phyloP scores from a whole-genome alignment of 176 grass and related monocot species.

The Bonia amplexicaulis region DNA sequence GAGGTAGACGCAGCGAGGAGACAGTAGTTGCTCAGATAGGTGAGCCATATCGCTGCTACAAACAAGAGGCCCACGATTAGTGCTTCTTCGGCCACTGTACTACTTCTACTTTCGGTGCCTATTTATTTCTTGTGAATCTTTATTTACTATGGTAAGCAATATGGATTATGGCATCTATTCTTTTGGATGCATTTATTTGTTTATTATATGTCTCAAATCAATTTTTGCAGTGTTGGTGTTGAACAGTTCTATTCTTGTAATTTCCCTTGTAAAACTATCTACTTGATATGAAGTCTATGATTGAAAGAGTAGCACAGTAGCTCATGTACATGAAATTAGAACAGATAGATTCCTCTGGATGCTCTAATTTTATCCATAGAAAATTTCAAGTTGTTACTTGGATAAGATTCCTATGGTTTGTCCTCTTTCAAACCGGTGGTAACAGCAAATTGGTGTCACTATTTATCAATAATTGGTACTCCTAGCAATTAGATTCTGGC shows the following conservation, averaged over 20 bases:
- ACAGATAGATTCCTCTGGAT: background rate
- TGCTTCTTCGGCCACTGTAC: too few species aligned
- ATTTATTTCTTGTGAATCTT: constrained; percentile 6
- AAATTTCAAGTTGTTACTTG: constrained; percentile 11
- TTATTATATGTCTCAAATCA: constrained; percentile 42
- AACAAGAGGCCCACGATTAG: too few species aligned
- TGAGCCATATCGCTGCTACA: too few species aligned
- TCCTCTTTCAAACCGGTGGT: constrained; percentile 35
- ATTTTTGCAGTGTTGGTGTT: constrained; percentile 8
- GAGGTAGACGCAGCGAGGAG: too few species aligned
- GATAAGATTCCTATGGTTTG: constrained; percentile 38
- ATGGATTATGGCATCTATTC: constrained; percentile 17
- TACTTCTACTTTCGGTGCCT: too few species aligned
- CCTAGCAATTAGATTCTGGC: too few species aligned
- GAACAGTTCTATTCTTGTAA: background rate
- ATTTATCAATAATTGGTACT: too few species aligned
- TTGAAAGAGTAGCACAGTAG: background rate
- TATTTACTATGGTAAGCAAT: constrained; percentile 25
- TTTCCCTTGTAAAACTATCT: background rate
- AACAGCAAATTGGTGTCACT: background rate
- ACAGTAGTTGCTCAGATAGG: too few species aligned
- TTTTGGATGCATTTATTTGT: constrained; percentile 25
- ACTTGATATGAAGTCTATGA: background rate
- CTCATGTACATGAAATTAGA: constrained; percentile 14
- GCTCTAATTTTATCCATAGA: background rate